Evolutionary conservation across 148 eudicot genomes (phyloP).

Genomic region (Nepenthes gracilis): DNA sequence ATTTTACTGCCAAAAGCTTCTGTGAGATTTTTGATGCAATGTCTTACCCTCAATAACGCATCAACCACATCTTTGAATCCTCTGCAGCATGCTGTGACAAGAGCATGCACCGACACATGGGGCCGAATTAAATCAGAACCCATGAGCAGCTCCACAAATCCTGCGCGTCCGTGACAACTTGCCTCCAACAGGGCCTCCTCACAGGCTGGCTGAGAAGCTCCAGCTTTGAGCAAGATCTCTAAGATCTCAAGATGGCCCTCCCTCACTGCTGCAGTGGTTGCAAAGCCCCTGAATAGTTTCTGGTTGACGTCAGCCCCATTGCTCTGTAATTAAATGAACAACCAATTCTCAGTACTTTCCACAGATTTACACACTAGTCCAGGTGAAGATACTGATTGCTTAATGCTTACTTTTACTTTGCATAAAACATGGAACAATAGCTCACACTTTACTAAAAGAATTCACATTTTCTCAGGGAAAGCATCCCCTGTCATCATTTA

Average conservation of each 20-base stretch:
- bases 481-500: no score
- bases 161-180: conserved; percentile 62
- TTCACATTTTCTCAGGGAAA: no score
- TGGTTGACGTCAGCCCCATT: conserved; percentile 89
- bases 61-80: conserved; percentile 67
- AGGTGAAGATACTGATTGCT: not conserved
- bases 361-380: not conserved
- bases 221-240: conserved; percentile 74
- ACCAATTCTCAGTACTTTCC: conserved; percentile 7
- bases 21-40: not conserved
- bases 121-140: conserved; percentile 76
- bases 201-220: conserved; percentile 90
- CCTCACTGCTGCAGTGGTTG: conserved; percentile 75
- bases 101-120: conserved; percentile 70
- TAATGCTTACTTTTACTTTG: no score
- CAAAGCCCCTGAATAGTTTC: conserved; percentile 72
- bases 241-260: conserved; percentile 72
- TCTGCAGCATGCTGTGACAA: conserved; percentile 81
- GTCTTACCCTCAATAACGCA: conserved; percentile 62
- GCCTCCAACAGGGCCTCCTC: conserved; percentile 94
- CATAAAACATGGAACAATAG: no score
- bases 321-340: conserved; percentile 28
- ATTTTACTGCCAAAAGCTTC: no score
- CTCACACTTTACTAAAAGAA: no score
- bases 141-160: conserved; percentile 49